Base-by-base conservation (phyloP, 208 protist genomes). In the Trypanosoma congolense region DNA sequence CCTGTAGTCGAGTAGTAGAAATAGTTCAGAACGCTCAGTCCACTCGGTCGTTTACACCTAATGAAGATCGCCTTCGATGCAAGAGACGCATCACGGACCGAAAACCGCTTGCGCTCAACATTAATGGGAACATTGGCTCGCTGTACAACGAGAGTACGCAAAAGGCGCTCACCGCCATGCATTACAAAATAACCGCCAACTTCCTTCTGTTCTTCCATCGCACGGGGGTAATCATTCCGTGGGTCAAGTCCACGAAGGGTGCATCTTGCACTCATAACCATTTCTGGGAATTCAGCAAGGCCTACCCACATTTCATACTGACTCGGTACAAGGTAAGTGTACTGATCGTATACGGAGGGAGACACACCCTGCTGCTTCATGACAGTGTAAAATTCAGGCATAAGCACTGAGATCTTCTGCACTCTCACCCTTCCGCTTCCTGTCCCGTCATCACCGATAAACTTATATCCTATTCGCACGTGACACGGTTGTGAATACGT, bases 181-280 rank as follows among this genome's bases (percentile, higher is more conserved):
- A 98, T 83, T 55, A 99, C 89, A 68, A 99, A 99, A 87, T 99
- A 99, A 18, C 97, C 98, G 43, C 98, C 98, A n/a, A 96, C 45
- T 76, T 99, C 98, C 64, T 95, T 80, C 45, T 83, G 74, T 65
- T 99, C 96, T 77, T 99, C 96, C 26, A 90, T 31, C 2, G 80
- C 88, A 38, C 82, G 69, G 61, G 81, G 76, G 61, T 89, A 66
- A 61, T 95, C 88, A 42, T 76, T 51, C 29, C 70, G 64, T 35
- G 71, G 36, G 57, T 94, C 56, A 9, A 84, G 73, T 33, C 63
- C 72, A 52, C 83, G 83, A 49, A 95, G 61, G 16, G 77, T 80
- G 61, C 88, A 95, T 24, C 84, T 81, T 0, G 74, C 62, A 9
- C 84, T 84, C 9, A 75, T 66, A 54, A 95, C 84, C 81, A 95